A percentile compares a stretch with the other conserved stretches of the same genome.
Evolutionary conservation across 345 rosid species (phyloP).

Genomic region (Linum usitatissimum): DNA sequence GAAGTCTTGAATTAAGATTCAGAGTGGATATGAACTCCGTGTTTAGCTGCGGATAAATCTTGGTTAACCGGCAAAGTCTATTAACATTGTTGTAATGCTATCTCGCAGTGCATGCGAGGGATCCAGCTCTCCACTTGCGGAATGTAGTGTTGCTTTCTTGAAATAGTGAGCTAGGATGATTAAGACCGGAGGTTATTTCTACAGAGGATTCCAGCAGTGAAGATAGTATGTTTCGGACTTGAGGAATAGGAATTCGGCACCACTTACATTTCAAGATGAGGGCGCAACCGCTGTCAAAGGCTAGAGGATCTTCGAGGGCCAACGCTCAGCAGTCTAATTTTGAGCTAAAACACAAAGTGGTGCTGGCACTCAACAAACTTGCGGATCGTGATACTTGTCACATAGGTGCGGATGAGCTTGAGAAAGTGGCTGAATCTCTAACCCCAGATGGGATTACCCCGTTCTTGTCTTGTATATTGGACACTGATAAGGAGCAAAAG

Average conservation of each 20-base stretch:
- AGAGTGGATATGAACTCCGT: background rate
- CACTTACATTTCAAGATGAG: slow-evolving; percentile 24
- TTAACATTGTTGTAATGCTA: background rate
- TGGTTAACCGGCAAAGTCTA: background rate
- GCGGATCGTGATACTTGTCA: slow-evolving; percentile 85
- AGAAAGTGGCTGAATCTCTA: slow-evolving; percentile 48
- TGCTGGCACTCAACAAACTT: slow-evolving; percentile 65
- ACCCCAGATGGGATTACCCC: slow-evolving; percentile 45
- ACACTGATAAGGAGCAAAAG: slow-evolving; percentile 67
- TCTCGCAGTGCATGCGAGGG: background rate
- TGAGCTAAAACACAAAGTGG: slow-evolving; percentile 69
- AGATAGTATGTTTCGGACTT: background rate
- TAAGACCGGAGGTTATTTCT: background rate
- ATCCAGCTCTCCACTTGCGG: background rate
- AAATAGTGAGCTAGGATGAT: background rate
- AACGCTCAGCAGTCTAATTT: slow-evolving; percentile 38
- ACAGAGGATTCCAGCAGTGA: no score
- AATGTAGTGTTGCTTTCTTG: background rate
- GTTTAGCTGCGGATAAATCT: background rate
- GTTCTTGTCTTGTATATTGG: slow-evolving; percentile 69
- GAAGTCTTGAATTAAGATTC: background rate
- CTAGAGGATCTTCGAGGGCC: slow-evolving; percentile 33
- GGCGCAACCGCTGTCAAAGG: slow-evolving; percentile 29
- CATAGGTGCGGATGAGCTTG: slow-evolving; percentile 72
- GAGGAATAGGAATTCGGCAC: background rate